A percentile compares a stretch with the other conserved stretches of the same genome.
Evolutionary conservation across 176 grass and related monocot genomes (phyloP).

Genomic region (Ananas comosus): DNA sequence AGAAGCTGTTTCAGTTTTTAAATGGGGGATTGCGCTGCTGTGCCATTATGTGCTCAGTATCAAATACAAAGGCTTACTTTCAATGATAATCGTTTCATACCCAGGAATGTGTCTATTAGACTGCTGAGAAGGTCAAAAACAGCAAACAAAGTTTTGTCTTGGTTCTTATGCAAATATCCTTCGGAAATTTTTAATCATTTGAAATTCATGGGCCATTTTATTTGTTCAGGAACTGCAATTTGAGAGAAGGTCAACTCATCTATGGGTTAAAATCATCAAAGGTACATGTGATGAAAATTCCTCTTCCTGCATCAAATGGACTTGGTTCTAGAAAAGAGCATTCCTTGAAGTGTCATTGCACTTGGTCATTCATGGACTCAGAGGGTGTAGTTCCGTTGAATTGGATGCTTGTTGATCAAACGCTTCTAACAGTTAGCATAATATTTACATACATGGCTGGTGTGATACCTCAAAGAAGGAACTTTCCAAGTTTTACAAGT

Average conservation of each 20-base stretch:
- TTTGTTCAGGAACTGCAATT: constrained; percentile 1
- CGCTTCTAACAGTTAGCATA: constrained; percentile 71
- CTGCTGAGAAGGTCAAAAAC: background rate
- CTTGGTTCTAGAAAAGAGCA: constrained; percentile 16
- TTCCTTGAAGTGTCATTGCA: constrained; percentile 27
- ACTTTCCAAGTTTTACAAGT: constrained; percentile 17
- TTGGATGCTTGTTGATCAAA: constrained; percentile 46
- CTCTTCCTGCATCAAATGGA: constrained; percentile 19
- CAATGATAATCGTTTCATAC: background rate
- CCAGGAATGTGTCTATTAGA: background rate
- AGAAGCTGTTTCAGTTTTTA: background rate
- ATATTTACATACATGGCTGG: constrained; percentile 76
- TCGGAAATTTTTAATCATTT: background rate
- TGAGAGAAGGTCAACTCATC: background rate
- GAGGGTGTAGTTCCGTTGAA: constrained; percentile 32
- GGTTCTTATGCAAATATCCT: too few relatives aligned
- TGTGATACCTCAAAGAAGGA: constrained; percentile 34
- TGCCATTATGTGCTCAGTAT: background rate
- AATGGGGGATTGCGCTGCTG: background rate
- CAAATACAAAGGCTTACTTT: background rate
- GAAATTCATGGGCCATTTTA: background rate
- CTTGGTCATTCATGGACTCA: constrained; percentile 35
- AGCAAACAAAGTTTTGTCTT: too few relatives aligned
- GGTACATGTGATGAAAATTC: background rate
- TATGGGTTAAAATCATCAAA: too few relatives aligned